Base-by-base conservation (phyloP, 2,329 filamentous ascomycete species). In the Sphaerostilbella broomeana region DNA sequence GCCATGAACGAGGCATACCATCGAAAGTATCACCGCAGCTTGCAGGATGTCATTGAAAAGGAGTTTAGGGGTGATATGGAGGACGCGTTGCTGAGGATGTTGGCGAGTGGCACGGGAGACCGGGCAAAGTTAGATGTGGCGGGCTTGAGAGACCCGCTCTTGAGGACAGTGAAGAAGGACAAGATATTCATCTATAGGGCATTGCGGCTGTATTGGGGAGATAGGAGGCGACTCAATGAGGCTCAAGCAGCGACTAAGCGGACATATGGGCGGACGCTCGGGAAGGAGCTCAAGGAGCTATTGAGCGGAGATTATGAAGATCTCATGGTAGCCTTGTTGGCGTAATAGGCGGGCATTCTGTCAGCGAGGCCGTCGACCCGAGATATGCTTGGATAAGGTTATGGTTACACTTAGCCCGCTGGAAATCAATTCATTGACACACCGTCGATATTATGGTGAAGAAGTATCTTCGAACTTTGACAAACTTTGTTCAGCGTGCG, bases 1-100 rank as follows among this genome's bases (percentile, higher is more conserved):
- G 49, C 57, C 18, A 47, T 62, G 9, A 44, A 42, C 46, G 42
- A 60, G 5, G 36, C 43, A 18, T 63, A 63, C 33, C 43, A 47
- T 28, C 43, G 44, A 11, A 62, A 60, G 40, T 62, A 61, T 36
- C 56, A 58, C 40, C 56, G 56, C 17, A 52, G 50, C 13, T 17
- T 42, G 10, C 16, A 42, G 12, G 28, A 31, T 5, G 36, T 20
- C 28, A 40, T 43, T 9, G 26, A 35, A 26, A 9, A 10, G 5
- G 31, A 40, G 13, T 40, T 43, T 17, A 6, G 51, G 0, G 59
- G 60, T 16, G 54, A 60, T 31, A 55, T 59, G 51, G 56, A 60
- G 34, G 59, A 62, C 6, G 55, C 53, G 0, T 44, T 63, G 2
- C 39, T 62, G 16, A 45, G 42, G 6, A 60, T 63, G 27, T 47